Conservation (phyloP, 2,329 filamentous ascomycete genomes). For the Fusarium phyllophilum region DNA sequence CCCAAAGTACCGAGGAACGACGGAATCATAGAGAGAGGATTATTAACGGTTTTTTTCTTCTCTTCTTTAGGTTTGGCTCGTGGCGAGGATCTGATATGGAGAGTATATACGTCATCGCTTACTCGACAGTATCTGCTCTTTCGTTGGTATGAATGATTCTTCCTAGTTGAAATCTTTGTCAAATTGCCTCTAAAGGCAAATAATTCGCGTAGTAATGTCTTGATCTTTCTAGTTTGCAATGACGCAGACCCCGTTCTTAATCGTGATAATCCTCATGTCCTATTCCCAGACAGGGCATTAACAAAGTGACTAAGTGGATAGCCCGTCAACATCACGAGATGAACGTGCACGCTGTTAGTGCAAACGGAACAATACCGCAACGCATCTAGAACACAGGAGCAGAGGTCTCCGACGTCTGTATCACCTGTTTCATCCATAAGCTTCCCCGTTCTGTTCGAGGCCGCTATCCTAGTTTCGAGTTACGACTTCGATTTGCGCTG, state of each 20-base stretch:
- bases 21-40: background rate
- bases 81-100: too few species aligned
- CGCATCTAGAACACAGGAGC: background rate
- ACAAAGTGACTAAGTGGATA: background rate
- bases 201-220: background rate
- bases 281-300: background rate
- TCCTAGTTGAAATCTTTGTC: fast-evolving
- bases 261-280: background rate
- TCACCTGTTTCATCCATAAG: background rate
- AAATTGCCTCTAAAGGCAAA: background rate
- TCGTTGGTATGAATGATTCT: background rate
- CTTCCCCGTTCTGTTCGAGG: background rate
- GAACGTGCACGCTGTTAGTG: background rate
- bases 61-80: too few species aligned
- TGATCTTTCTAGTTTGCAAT: background rate
- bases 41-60: background rate
- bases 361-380: background rate
- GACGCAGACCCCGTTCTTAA: background rate
- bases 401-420: background rate
- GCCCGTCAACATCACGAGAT: background rate
- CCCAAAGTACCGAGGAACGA: background rate
- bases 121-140: background rate
- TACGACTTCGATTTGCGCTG: background rate
- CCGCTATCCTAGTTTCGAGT: background rate
- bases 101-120: background rate